Percentiles rank a stretch among this genome's conserved stretches.
Evolutionary conservation across 106 monocot species (phyloP).

Genomic region (Gastrodia elata): DNA sequence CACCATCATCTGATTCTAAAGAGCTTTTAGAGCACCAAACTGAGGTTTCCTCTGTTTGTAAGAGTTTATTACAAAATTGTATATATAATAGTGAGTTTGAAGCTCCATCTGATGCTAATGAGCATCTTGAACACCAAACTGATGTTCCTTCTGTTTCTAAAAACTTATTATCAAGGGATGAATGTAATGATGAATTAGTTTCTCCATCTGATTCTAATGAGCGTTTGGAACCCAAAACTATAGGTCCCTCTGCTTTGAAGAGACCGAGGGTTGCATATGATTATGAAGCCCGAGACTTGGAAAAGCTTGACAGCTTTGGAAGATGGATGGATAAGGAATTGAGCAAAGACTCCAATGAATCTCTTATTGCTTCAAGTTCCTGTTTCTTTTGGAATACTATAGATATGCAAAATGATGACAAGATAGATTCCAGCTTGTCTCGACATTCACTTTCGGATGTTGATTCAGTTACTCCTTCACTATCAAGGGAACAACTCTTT

Average conservation of each 20-base stretch:
- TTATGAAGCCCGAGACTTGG: slow-evolving; percentile 4
- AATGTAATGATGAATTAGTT: no score
- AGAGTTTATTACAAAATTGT: no score
- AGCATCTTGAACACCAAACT: no score
- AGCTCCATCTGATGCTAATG: no score
- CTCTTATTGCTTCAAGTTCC: slow-evolving; percentile 34
- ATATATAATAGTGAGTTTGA: no score
- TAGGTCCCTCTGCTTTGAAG: background rate
- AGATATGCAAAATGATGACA: slow-evolving; percentile 24
- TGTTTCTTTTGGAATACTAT: slow-evolving; percentile 35
- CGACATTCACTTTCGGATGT: slow-evolving; percentile 42
- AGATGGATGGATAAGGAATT: slow-evolving; percentile 11
- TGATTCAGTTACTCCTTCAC: slow-evolving; percentile 32
- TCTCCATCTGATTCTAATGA: background rate
- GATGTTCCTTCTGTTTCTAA: no score
- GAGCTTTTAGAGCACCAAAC: no score
- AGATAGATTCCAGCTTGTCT: slow-evolving; percentile 32
- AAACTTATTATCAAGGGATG: no score
- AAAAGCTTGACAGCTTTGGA: slow-evolving; percentile 7
- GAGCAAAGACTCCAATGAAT: slow-evolving; percentile 1
- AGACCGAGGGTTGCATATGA: background rate
- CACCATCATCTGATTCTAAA: background rate
- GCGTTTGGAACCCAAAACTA: background rate
- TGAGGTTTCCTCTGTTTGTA: no score
- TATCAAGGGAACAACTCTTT: slow-evolving; percentile 56